These are phyloP conservation scores for Odonthalia washingtoniensis DNA, from an alignment of 31 red algal species.

Conservation along the genomic window DNA sequence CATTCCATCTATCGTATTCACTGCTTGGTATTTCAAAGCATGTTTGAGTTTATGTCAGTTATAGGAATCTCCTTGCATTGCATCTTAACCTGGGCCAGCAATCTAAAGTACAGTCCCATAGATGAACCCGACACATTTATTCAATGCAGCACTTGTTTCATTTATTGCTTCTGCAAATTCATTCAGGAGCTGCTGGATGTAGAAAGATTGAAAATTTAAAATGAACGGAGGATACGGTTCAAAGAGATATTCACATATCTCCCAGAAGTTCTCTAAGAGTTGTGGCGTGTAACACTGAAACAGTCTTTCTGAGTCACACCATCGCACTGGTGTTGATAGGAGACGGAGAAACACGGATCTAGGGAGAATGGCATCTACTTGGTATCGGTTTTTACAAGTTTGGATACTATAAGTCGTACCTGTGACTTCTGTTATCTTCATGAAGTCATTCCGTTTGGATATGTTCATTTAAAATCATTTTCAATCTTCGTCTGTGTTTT, in stretches of 20 bases:
- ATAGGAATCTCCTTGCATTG: background rate
- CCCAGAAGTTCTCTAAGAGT: constrained; percentile 12
- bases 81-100: background rate
- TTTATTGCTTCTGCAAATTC: too few species aligned
- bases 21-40: background rate
- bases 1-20: background rate
- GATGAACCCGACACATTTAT: constrained; percentile 11
- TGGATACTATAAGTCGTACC: background rate
- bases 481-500: too few species aligned
- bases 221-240: background rate
- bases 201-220: background rate
- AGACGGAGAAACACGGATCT: background rate
- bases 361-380: background rate
- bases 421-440: background rate
- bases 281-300: background rate
- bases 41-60: background rate
- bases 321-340: background rate
- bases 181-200: background rate
- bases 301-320: background rate
- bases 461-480: background rate
- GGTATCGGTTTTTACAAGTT: background rate
- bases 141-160: background rate
- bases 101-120: background rate
- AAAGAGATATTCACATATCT: background rate
- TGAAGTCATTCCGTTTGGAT: background rate